Evolutionary conservation across 805 yeast species (phyloP).

Genomic region (Wickerhamiella lipophila): DNA sequence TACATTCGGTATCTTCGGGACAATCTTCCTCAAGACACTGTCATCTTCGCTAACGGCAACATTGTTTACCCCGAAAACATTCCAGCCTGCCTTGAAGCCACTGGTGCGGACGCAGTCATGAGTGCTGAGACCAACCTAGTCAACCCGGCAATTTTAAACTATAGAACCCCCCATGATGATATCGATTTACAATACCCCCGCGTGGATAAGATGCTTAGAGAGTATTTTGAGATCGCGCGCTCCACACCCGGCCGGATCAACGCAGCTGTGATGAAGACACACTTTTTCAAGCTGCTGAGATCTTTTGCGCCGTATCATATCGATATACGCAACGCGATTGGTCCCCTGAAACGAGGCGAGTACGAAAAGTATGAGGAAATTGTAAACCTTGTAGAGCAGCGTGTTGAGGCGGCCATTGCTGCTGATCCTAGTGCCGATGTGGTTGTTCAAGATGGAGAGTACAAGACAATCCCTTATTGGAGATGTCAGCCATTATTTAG

Average conservation of each 20-base stretch:
- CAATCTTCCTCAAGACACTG: constrained; percentile 67
- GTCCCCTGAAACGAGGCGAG: constrained; percentile 37
- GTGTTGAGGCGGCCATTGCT: constrained; percentile 43
- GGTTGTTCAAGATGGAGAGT: constrained; percentile 56
- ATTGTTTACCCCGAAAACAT: constrained; percentile 82
- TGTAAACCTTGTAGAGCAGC: constrained; percentile 52
- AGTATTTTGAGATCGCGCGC: constrained; percentile 75
- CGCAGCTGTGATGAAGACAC: constrained; percentile 75
- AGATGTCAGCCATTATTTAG: constrained; percentile 93
- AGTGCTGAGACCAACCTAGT: constrained; percentile 90
- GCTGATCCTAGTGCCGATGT: constrained; percentile 41
- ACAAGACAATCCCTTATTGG: constrained; percentile 83
- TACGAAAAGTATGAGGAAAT: constrained; percentile 42
- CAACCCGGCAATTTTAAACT: constrained; percentile 79
- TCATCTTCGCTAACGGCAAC: constrained; percentile 89
- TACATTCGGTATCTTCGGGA: constrained; percentile 62
- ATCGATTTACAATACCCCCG: constrained; percentile 62
- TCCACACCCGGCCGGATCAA: constrained; percentile 56
- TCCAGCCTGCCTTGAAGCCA: constrained; percentile 47
- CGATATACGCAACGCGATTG: constrained; percentile 64
- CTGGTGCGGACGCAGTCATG: constrained; percentile 85
- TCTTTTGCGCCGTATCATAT: constrained; percentile 68
- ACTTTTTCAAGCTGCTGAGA: constrained; percentile 72
- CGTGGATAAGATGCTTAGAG: constrained; percentile 70
- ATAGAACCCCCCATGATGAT: constrained; percentile 19